phyloP scores from a whole-genome alignment of 305 asterid species.

The Plantago lanceolata region DNA sequence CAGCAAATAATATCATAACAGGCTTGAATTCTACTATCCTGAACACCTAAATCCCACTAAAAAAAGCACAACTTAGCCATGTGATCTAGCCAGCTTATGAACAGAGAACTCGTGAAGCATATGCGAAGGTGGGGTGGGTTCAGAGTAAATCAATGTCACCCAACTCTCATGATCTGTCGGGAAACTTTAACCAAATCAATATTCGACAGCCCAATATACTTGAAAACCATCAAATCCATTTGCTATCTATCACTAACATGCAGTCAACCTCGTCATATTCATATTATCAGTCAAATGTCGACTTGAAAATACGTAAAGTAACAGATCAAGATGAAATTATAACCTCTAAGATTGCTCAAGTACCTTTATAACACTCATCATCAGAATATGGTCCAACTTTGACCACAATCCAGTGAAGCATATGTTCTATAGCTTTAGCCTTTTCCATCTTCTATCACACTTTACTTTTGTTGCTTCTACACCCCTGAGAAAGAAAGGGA shows the following conservation, averaged over 20 bases:
- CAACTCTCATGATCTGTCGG: too few relatives aligned
- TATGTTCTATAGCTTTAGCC: slow-evolving; percentile 11
- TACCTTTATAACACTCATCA: slow-evolving; percentile 3
- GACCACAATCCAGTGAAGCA: slow-evolving; percentile 7
- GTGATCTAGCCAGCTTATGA: slow-evolving; percentile 1
- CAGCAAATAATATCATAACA: slow-evolving; percentile 6
- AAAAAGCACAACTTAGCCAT: slow-evolving; percentile 3
- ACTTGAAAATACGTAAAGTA: slow-evolving; percentile 2
- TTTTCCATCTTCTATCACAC: neutral
- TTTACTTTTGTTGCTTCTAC: slow-evolving; percentile 1
- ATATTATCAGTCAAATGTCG: neutral
- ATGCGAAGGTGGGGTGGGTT: too few relatives aligned
- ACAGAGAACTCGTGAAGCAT: too few relatives aligned
- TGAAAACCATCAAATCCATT: neutral
- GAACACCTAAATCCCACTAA: slow-evolving; percentile 8
- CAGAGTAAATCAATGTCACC: too few relatives aligned
- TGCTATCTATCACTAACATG: slow-evolving; percentile 1
- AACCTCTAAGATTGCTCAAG: slow-evolving; percentile 2
- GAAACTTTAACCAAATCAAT: neutral
- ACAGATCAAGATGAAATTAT: slow-evolving; percentile 10
- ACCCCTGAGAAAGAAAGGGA: slow-evolving; percentile 12
- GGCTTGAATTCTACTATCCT: slow-evolving; percentile 10
- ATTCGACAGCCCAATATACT: neutral
- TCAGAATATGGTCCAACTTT: slow-evolving; percentile 11
- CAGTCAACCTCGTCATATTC: neutral